These are phyloP conservation scores for Venturia nashicola DNA, from an alignment of 2,329 filamentous ascomycete species.

Conservation along the genomic window DNA sequence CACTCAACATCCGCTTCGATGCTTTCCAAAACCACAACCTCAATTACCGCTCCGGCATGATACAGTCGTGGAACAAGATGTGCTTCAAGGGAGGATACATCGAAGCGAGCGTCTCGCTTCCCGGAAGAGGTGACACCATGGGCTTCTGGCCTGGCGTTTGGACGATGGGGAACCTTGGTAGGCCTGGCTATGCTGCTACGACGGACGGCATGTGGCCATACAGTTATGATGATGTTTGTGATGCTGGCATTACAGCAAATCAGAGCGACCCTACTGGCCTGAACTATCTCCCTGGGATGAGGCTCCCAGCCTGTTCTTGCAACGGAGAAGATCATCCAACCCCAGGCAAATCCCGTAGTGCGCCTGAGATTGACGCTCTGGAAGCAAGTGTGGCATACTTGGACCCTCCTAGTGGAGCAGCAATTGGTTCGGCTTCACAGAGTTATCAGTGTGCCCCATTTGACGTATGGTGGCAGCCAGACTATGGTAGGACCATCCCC, in stretches of 20 bases:
- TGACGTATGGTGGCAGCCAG: constrained; percentile 56
- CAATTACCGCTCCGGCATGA: constrained; percentile 59
- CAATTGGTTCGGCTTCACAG: constrained; percentile 51
- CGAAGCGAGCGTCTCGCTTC: constrained; percentile 58
- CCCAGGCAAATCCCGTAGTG: constrained; percentile 51
- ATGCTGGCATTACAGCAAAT: constrained; percentile 59
- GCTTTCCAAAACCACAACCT: constrained; percentile 52
- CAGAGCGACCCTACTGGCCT: constrained; percentile 57
- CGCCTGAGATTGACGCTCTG: constrained; percentile 60
- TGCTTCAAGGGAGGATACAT: constrained; percentile 61
- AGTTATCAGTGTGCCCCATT: constrained; percentile 58
- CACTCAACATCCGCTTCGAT: constrained; percentile 52
- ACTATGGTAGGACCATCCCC: constrained; percentile 26
- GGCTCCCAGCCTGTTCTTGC: constrained; percentile 57
- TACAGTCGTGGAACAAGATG: constrained; percentile 62
- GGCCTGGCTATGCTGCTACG: constrained; percentile 56
- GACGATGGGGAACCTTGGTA: constrained; percentile 62
- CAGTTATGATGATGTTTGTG: constrained; percentile 56
- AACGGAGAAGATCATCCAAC: constrained; percentile 50
- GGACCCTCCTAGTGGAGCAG: constrained; percentile 35
- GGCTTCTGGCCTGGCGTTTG: constrained; percentile 69
- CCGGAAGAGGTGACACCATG: constrained; percentile 51
- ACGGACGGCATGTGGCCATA: constrained; percentile 67
- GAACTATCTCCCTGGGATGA: constrained; percentile 57
- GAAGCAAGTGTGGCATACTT: constrained; percentile 51